Percentiles rank a stretch among this genome's conserved stretches.
Conservation (phyloP, 2,329 filamentous ascomycete species). For the Exophiala alcalophila region DNA sequence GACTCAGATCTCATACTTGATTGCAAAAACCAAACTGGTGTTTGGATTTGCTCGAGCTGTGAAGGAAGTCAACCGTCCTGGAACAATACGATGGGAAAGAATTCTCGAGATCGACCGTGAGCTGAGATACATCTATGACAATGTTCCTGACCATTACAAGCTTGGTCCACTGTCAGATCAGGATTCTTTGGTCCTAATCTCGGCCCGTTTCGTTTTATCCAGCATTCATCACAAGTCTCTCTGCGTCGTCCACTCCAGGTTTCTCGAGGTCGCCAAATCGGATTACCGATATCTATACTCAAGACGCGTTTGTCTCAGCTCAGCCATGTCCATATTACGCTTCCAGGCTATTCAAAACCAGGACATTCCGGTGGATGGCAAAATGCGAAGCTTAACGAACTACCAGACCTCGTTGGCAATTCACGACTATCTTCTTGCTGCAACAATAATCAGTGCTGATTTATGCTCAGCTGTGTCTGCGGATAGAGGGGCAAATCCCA, state of each 20-base stretch:
- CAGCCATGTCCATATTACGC: slow-evolving; percentile 8
- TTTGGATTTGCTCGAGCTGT: slow-evolving; percentile 43
- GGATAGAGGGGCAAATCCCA: slow-evolving; percentile 38
- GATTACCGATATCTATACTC: slow-evolving; percentile 81
- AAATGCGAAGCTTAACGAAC: slow-evolving; percentile 70
- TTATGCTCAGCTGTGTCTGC: slow-evolving; percentile 41
- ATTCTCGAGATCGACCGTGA: slow-evolving; percentile 58
- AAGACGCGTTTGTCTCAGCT: slow-evolving; percentile 64
- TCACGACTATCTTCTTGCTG: slow-evolving; percentile 80
- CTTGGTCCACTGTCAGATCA: slow-evolving; percentile 63
- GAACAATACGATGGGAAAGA: slow-evolving; percentile 54
- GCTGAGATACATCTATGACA: slow-evolving; percentile 55
- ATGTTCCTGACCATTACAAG: slow-evolving; percentile 74
- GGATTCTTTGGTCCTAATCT: slow-evolving; percentile 60
- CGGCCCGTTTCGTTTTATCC: slow-evolving; percentile 78
- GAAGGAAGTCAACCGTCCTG: slow-evolving; percentile 41
- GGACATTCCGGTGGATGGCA: slow-evolving; percentile 62
- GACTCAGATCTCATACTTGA: slow-evolving; percentile 21
- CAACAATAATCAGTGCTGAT: slow-evolving; percentile 79
- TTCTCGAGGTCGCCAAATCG: slow-evolving; percentile 70
- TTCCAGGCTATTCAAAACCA: slow-evolving; percentile 9
- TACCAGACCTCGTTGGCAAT: slow-evolving; percentile 77
- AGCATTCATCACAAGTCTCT: slow-evolving; percentile 84
- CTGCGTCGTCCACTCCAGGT: slow-evolving; percentile 83
- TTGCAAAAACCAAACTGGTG: slow-evolving; percentile 20